Conservation (phyloP, 116 monocot species). For the Trichopus zeylanicus region DNA sequence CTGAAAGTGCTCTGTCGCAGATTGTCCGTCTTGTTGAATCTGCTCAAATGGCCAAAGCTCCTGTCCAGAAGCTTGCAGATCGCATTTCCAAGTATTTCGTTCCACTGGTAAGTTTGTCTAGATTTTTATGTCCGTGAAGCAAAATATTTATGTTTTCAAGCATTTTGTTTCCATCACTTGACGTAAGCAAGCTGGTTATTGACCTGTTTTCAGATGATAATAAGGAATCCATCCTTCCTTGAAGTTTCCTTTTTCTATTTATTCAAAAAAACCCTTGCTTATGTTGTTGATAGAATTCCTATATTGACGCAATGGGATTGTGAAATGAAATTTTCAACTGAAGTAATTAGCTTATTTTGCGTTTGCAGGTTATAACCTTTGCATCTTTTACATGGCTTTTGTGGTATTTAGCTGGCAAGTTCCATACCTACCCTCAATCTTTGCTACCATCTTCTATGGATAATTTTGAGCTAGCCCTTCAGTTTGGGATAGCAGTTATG, state of each 20-base stretch:
- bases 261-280: background rate
- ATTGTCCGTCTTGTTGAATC: constrained; percentile 94
- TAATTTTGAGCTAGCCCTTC: constrained; percentile 85
- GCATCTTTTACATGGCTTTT: constrained; percentile 60
- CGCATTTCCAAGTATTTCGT: constrained; percentile 82
- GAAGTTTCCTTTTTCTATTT: background rate
- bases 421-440: constrained; percentile 53
- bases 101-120: constrained; percentile 51
- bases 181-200: no score
- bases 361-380: constrained; percentile 63
- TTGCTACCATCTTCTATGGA: constrained; percentile 94
- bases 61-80: constrained; percentile 86
- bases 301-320: no score
- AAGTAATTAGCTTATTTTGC: background rate
- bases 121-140: background rate
- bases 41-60: constrained; percentile 95
- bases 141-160: background rate
- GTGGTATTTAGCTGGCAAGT: constrained; percentile 79
- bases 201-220: no score
- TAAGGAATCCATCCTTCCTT: no score
- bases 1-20: constrained; percentile 81
- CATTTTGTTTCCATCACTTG: background rate
- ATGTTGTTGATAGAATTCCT: background rate
- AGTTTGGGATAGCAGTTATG: constrained; percentile 93
- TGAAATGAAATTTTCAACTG: no score